Percentiles rank a stretch among this genome's conserved stretches.
Evolutionary conservation across 2,329 filamentous ascomycete species (phyloP).

Genomic region (Ilyonectria robusta): DNA sequence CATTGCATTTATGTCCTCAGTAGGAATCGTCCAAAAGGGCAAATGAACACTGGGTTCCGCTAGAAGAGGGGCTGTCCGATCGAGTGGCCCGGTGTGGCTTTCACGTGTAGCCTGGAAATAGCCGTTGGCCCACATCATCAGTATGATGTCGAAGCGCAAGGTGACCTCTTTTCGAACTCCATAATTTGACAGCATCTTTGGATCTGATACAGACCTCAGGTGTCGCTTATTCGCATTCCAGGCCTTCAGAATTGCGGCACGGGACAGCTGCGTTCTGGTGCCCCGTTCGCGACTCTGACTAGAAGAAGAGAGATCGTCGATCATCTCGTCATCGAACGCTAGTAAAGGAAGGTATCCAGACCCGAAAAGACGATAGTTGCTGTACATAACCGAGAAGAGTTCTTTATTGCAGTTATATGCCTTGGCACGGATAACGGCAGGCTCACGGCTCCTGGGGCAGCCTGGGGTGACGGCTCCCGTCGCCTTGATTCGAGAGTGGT

Average conservation of each 20-base stretch:
- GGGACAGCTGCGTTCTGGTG: background rate
- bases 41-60: background rate
- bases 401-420: constrained; percentile 7
- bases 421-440: background rate
- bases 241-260: background rate
- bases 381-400: constrained; percentile 1
- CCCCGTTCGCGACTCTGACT: background rate
- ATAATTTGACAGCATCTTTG: background rate
- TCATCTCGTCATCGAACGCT: background rate
- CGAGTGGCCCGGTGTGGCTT: background rate
- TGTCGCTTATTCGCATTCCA: constrained; percentile 1
- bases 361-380: background rate
- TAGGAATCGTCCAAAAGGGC: background rate
- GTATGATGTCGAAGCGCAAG: background rate
- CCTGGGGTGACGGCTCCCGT: background rate
- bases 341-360: constrained; percentile 1
- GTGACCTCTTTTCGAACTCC: background rate
- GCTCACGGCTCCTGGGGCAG: background rate
- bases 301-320: background rate
- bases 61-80: background rate
- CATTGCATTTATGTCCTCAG: background rate
- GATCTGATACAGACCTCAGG: background rate
- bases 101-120: background rate
- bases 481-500: background rate
- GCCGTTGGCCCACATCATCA: background rate